A percentile compares a stretch with the other conserved stretches of the same genome.
These are phyloP conservation scores for Dendrostoma leiphaemia DNA, from an alignment of 2,329 filamentous ascomycete genomes.

Conservation along the genomic window DNA sequence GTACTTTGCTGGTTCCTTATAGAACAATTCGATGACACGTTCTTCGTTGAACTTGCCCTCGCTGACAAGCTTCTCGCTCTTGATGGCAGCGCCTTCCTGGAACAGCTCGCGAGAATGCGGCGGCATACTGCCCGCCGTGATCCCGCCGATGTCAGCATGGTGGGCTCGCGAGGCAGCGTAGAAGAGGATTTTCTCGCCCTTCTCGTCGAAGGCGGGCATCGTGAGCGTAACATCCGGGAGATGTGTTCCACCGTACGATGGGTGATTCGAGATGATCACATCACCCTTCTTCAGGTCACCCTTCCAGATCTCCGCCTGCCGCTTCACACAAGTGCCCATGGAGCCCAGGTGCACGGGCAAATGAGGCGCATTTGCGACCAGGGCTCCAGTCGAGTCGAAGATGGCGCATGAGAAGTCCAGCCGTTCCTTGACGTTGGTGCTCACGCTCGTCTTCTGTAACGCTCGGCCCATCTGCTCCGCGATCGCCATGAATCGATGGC, in stretches of 20 bases:
- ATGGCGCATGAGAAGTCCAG: conserved; percentile 82
- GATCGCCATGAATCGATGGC: conserved; percentile 81
- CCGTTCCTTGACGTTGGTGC: conserved; percentile 78
- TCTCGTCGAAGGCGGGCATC: conserved; percentile 69
- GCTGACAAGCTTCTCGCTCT: conserved; percentile 69
- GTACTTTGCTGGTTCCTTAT: conserved; percentile 70
- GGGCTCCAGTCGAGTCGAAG: conserved; percentile 71
- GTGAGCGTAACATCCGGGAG: conserved; percentile 80
- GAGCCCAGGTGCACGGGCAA: conserved; percentile 78
- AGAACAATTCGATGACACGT: conserved; percentile 68
- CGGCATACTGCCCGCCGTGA: conserved; percentile 80
- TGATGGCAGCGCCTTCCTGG: conserved; percentile 65
- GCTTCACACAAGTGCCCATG: conserved; percentile 81
- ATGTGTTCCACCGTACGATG: conserved; percentile 81
- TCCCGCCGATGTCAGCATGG: conserved; percentile 82
- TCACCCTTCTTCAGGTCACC: conserved; percentile 76
- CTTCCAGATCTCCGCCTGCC: conserved; percentile 77
- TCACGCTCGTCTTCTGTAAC: conserved; percentile 76
- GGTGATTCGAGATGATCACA: conserved; percentile 81
- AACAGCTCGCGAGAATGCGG: conserved; percentile 66
- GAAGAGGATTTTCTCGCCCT: conserved; percentile 71
- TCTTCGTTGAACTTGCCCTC: conserved; percentile 76
- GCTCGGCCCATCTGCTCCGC: conserved; percentile 82
- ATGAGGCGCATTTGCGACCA: conserved; percentile 80
- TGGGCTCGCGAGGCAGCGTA: conserved; percentile 80